Percentiles rank a stretch among this genome's conserved stretches.
Evolutionary conservation across 805 yeast species (phyloP).

Genomic region (Candida broadrunensis): DNA sequence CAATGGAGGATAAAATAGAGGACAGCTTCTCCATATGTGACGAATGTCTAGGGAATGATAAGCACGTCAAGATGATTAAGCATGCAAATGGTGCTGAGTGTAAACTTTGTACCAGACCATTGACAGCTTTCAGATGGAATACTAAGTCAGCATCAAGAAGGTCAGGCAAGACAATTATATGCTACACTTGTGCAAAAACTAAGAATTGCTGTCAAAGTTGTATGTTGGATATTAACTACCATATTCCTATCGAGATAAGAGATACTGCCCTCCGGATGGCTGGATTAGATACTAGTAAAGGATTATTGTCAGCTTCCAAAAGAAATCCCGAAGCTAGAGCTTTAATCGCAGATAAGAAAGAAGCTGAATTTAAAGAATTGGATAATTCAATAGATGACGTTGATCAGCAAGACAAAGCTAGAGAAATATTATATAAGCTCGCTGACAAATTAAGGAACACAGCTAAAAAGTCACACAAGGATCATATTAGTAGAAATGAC

Average conservation of each 20-base stretch:
- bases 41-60: slow-evolving; percentile 65
- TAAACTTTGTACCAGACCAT: slow-evolving; percentile 80
- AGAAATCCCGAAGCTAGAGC: slow-evolving; percentile 36
- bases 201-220: slow-evolving; percentile 88
- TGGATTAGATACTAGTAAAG: slow-evolving; percentile 32
- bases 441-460: slow-evolving; percentile 25
- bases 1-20: neutral
- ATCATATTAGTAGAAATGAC: neutral
- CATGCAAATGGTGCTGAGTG: slow-evolving; percentile 78
- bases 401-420: slow-evolving; percentile 33
- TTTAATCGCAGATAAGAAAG: slow-evolving; percentile 45
- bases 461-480: slow-evolving; percentile 7
- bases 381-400: slow-evolving; percentile 8
- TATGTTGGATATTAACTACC: slow-evolving; percentile 75
- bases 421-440: slow-evolving; percentile 49
- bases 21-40: slow-evolving; percentile 59
- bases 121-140: slow-evolving; percentile 77
- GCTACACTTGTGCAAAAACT: slow-evolving; percentile 75
- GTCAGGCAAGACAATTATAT: slow-evolving; percentile 64
- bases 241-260: slow-evolving; percentile 73
- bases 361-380: slow-evolving; percentile 41
- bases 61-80: slow-evolving; percentile 66
- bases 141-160: slow-evolving; percentile 35
- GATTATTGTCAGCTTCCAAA: slow-evolving; percentile 13
- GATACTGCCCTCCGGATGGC: slow-evolving; percentile 80